A percentile compares a stretch with the other conserved stretches of the same genome.
These are phyloP conservation scores for Picocystis salinarum DNA, from an alignment of 139 green algal species.

Conservation along the genomic window DNA sequence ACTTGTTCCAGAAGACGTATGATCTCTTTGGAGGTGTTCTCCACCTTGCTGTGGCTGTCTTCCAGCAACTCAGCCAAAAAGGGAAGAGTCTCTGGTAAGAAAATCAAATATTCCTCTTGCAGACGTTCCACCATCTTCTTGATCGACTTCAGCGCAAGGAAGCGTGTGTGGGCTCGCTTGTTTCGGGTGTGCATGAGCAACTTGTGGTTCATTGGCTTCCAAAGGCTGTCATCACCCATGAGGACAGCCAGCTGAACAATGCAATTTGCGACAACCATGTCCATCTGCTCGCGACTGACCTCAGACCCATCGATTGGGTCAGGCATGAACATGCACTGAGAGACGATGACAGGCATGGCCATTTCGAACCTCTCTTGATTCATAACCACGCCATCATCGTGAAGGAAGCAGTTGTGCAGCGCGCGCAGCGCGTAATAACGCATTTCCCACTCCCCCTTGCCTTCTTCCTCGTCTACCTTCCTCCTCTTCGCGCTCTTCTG, in stretches of 20 bases:
- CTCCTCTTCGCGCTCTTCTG: background rate
- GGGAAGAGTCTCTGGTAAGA: constrained; percentile 58
- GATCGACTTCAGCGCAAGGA: constrained; percentile 15
- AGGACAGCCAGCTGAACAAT: constrained; percentile 57
- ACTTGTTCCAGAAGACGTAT: constrained; percentile 52
- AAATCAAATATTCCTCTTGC: constrained; percentile 63
- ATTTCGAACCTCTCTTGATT: constrained; percentile 34
- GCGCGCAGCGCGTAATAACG: constrained; percentile 32
- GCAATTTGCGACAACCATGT: constrained; percentile 16
- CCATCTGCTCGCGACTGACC: background rate
- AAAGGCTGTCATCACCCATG: constrained; percentile 42
- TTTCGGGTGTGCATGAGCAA: constrained; percentile 10
- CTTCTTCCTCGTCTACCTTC: background rate
- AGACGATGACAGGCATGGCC: constrained; percentile 39
- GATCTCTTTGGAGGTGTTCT: constrained; percentile 29
- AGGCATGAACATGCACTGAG: constrained; percentile 10
- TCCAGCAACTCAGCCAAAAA: constrained; percentile 82
- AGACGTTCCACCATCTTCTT: constrained; percentile 33
- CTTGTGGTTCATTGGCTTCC: constrained; percentile 66
- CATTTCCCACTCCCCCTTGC: constrained; percentile 21
- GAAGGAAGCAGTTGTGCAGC: constrained; percentile 59
- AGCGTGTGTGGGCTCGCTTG: constrained; percentile 4
- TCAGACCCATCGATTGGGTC: background rate
- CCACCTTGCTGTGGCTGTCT: constrained; percentile 45
- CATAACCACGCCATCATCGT: constrained; percentile 55